These are phyloP conservation scores for Fusarium chaquense DNA, from an alignment of 2,329 filamentous ascomycete genomes.

Conservation along the genomic window DNA sequence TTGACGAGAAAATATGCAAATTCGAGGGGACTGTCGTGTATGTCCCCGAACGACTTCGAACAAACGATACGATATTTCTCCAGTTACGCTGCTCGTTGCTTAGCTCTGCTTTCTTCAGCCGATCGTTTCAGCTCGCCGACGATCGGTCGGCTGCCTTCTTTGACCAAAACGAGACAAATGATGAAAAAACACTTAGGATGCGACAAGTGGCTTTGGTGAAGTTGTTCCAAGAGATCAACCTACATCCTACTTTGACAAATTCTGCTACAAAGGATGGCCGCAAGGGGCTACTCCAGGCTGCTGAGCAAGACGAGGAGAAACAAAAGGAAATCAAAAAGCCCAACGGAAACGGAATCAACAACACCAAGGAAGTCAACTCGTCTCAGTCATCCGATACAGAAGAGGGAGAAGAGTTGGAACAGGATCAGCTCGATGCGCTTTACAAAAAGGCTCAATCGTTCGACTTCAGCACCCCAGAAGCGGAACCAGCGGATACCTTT, in stretches of 20 bases:
- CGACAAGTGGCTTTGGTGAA: conserved; percentile 90
- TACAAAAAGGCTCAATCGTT: conserved; percentile 98
- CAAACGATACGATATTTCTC: conserved; percentile 94
- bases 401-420: conserved; percentile 90
- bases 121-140: conserved; percentile 68
- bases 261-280: conserved; percentile 82
- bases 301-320: conserved; percentile 85
- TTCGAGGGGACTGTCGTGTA: conserved; percentile 93
- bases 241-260: conserved; percentile 81
- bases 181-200: conserved; percentile 85
- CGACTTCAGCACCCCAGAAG: conserved; percentile 90
- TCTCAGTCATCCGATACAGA: conserved; percentile 75
- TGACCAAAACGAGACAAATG: conserved; percentile 84
- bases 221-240: conserved; percentile 88
- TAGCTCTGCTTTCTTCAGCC: conserved; percentile 76
- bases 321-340: conserved; percentile 64
- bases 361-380: conserved; percentile 57
- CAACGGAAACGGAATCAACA: conserved; percentile 9
- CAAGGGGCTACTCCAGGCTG: conserved; percentile 87
- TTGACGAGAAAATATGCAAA: conserved; percentile 88
- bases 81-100: conserved; percentile 85
- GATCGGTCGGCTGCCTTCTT: conserved; percentile 82
- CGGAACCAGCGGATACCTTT: conserved; percentile 86
- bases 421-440: conserved; percentile 92
- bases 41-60: conserved; percentile 83